A percentile compares a stretch with the other conserved stretches of the same genome.
Evolutionary conservation across 306 rosid species (phyloP).

Genomic region (Dalbergia cultrata): DNA sequence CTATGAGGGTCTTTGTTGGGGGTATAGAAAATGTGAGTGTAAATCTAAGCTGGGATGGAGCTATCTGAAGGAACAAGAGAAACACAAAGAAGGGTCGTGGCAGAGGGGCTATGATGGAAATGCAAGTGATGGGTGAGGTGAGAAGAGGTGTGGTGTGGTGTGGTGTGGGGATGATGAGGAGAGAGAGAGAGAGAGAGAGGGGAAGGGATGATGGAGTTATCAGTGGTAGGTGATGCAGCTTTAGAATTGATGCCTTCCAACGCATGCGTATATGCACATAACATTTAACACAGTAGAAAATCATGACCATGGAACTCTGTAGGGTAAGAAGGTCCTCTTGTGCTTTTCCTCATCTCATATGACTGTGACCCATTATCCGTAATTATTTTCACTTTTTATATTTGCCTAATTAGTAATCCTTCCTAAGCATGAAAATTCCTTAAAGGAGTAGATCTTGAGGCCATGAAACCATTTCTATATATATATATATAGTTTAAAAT

Average conservation of each 20-base stretch:
- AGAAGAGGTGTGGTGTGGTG: no score
- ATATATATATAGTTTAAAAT: no score
- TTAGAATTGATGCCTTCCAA: conserved; percentile 55
- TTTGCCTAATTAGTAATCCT: no score
- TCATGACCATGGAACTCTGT: conserved; percentile 50
- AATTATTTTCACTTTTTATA: conserved; percentile 21
- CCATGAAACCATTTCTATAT: no score
- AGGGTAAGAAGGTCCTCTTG: conserved; percentile 35
- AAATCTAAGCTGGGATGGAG: conserved; percentile 82
- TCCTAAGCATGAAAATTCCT: no score
- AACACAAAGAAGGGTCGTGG: conserved; percentile 35
- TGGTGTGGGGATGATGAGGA: conserved; percentile 29
- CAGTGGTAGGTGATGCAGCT: conserved; percentile 77
- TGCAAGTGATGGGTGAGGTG: conserved; percentile 28
- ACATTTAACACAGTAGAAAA: conserved; percentile 42
- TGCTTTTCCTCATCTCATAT: conserved; percentile 55
- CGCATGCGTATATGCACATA: conserved; percentile 47
- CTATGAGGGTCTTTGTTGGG: conserved; percentile 15
- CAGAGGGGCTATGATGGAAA: conserved; percentile 45
- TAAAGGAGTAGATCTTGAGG: no score
- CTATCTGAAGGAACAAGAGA: conserved; percentile 51
- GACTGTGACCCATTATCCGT: conserved; percentile 56
- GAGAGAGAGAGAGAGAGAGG: conserved; percentile 48
- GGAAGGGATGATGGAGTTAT: conserved; percentile 56
- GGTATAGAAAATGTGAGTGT: conserved; percentile 56